Evolutionary conservation across 2,329 filamentous ascomycete genomes (phyloP).

Genomic region (Neurospora crassa): DNA sequence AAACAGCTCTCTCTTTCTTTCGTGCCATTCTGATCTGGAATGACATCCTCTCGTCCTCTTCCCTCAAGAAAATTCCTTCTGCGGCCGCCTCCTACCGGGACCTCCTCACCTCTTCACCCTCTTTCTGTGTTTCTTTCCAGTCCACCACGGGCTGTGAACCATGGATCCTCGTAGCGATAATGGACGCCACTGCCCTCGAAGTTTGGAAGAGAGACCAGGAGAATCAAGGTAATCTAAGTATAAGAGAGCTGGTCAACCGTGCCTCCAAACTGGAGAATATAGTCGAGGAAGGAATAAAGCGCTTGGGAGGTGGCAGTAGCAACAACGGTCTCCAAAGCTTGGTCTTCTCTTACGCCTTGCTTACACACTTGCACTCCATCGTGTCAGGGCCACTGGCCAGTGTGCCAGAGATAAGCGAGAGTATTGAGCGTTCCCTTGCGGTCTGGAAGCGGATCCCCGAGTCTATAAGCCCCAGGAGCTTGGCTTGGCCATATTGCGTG

Average conservation of each 20-base stretch:
- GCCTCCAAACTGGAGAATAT: background rate
- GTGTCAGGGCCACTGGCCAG: background rate
- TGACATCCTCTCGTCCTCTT: conserved; percentile 1
- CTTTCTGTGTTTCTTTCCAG: background rate
- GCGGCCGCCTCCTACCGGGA: background rate
- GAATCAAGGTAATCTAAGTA: background rate
- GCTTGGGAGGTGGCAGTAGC: background rate
- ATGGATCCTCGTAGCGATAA: background rate
- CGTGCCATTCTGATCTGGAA: conserved; percentile 2
- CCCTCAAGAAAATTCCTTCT: background rate
- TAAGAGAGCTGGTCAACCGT: background rate
- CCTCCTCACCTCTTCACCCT: background rate
- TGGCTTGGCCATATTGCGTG: conserved; percentile 1
- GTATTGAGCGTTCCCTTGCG: background rate
- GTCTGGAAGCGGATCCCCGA: background rate
- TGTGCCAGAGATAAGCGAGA: background rate
- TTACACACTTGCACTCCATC: background rate
- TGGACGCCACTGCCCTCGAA: background rate
- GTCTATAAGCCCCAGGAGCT: background rate
- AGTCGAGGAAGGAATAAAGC: background rate
- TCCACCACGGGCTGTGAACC: background rate
- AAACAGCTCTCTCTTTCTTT: background rate
- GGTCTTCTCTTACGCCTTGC: background rate
- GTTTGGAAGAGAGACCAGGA: background rate
- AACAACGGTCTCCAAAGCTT: background rate